Evolutionary conservation across 2,329 filamentous ascomycete species (phyloP).

Genomic region (Gremmenia infestans): DNA sequence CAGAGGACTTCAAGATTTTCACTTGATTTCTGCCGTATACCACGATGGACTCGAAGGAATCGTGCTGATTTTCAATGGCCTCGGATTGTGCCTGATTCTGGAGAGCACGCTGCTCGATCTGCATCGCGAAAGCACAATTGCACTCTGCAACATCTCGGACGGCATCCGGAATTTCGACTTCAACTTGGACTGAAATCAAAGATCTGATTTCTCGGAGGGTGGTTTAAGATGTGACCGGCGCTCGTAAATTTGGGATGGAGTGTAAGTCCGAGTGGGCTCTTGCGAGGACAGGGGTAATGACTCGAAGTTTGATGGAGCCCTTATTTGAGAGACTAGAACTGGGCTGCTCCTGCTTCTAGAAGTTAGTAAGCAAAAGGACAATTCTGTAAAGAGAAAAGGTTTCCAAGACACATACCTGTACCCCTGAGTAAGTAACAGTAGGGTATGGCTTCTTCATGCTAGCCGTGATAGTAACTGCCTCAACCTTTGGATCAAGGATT

Average conservation of each 20-base stretch:
- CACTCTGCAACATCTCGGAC: background rate
- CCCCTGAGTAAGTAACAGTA: background rate
- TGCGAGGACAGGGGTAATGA: slow-evolving; percentile 1
- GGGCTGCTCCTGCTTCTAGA: background rate
- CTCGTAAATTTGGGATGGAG: background rate
- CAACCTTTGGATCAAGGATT: background rate
- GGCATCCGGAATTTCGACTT: background rate
- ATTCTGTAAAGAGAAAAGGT: too few relatives aligned
- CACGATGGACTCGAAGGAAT: background rate
- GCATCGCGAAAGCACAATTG: background rate
- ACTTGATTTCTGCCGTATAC: slow-evolving; percentile 1
- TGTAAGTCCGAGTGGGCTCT: background rate
- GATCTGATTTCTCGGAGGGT: background rate
- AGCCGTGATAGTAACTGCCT: background rate
- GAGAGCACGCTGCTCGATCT: background rate
- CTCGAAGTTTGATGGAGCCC: background rate
- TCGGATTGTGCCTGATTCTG: background rate
- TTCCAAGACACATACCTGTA: background rate
- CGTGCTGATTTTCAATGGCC: background rate
- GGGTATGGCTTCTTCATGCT: background rate
- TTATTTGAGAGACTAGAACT: background rate
- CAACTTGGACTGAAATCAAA: background rate
- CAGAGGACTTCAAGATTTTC: background rate
- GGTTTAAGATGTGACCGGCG: background rate
- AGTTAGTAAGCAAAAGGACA: background rate